These are phyloP conservation scores for Pichia sp. DNA, from an alignment of 1,139 yeast species.

Conservation along the genomic window DNA sequence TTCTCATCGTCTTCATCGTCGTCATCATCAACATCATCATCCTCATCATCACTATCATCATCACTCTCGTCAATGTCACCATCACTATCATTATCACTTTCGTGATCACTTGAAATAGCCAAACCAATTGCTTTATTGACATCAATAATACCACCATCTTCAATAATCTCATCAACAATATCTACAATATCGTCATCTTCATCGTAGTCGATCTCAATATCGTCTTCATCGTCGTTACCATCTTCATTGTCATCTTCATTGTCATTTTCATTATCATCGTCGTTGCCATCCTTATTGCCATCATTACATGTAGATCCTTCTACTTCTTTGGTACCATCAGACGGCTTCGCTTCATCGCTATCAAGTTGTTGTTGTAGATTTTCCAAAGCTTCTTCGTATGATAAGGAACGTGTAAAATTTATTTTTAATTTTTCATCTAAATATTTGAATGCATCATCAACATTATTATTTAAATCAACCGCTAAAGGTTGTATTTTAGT, in stretches of 20 bases:
- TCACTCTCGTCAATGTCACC: conserved; percentile 17
- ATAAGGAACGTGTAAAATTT: conserved; percentile 35
- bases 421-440: conserved; percentile 17
- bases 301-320: too few species aligned
- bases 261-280: conserved; percentile 9
- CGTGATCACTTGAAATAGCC: background rate
- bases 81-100: conserved; percentile 7
- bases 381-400: conserved; percentile 38
- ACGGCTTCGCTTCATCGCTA: conserved; percentile 12
- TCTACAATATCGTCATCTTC: conserved; percentile 9
- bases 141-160: conserved; percentile 10
- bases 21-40: conserved; percentile 12
- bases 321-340: conserved; percentile 15
- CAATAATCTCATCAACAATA: conserved; percentile 12
- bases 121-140: conserved; percentile 20
- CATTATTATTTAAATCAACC: conserved; percentile 51
- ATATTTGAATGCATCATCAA: conserved; percentile 40
- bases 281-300: conserved; percentile 2
- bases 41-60: conserved; percentile 21
- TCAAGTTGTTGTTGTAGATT: conserved; percentile 28
- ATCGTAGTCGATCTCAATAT: conserved; percentile 12
- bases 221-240: conserved; percentile 15
- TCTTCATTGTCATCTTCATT: conserved; percentile 19
- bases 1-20: conserved; percentile 23
- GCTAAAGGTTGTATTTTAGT: conserved; percentile 65